Evolutionary conservation across 73 alveolate species (phyloP).

Genomic region (Breviolum minutum): DNA sequence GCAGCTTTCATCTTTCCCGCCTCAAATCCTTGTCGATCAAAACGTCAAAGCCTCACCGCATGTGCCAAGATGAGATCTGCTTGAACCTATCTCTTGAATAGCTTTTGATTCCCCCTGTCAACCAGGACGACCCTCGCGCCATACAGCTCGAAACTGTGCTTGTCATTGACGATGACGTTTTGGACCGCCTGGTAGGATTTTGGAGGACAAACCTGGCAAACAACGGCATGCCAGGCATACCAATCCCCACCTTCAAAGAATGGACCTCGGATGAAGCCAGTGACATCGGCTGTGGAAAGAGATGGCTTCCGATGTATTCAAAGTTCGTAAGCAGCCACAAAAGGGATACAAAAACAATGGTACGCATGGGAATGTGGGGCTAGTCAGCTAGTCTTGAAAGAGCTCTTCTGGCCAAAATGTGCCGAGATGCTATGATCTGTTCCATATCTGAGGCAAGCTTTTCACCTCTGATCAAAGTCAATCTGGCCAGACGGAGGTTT

Average conservation of each 20-base stretch:
- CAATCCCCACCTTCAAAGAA: slow-evolving; percentile 26
- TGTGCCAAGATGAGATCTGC: not conserved
- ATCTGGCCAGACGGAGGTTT: not conserved
- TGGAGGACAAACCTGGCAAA: not conserved
- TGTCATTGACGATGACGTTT: slow-evolving; percentile 99
- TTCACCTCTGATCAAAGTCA: not conserved
- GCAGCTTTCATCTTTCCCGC: not conserved
- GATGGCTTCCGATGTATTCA: too few species aligned
- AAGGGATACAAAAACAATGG: not conserved
- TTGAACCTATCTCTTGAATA: not conserved
- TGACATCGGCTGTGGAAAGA: too few species aligned
- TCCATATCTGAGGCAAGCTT: slow-evolving; percentile 77
- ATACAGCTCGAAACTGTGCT: slow-evolving; percentile 99
- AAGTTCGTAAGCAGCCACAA: not conserved
- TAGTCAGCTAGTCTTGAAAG: too few species aligned
- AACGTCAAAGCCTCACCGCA: slow-evolving; percentile 37
- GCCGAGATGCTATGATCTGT: slow-evolving; percentile 51
- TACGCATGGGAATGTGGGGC: too few species aligned
- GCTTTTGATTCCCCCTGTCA: not conserved
- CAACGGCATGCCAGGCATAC: not conserved
- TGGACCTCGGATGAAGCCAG: not conserved
- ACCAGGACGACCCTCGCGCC: slow-evolving; percentile 97
- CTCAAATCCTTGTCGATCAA: slow-evolving; percentile 52
- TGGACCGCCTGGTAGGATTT: slow-evolving; percentile 83
- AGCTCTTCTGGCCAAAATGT: too few species aligned